Conservation (phyloP, 345 rosid species). For the Trapa incisa region DNA sequence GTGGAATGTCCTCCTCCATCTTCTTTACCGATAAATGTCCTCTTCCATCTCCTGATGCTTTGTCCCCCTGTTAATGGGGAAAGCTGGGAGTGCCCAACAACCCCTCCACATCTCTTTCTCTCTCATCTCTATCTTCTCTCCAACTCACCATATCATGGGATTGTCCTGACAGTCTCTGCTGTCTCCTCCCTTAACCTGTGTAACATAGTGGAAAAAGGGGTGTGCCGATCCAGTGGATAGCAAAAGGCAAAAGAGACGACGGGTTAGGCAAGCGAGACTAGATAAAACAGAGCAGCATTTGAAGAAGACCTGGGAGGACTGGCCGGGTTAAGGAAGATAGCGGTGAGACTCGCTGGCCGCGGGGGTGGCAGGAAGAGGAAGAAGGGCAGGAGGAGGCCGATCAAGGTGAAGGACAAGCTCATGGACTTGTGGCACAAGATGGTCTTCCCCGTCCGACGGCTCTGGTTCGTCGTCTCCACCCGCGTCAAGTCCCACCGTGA, state of each 20-base stretch:
- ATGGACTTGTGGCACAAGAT: conserved; percentile 49
- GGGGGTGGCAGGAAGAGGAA: conserved; percentile 5
- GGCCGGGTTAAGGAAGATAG: conserved; percentile 27
- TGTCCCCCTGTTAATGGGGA: not conserved
- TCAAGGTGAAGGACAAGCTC: conserved; percentile 8
- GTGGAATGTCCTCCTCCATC: not conserved
- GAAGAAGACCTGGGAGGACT: conserved; percentile 6
- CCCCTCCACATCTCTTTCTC: not conserved
- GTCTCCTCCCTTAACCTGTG: not conserved
- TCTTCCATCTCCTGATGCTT: not conserved
- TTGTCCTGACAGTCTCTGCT: not conserved
- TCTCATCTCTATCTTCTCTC: not conserved
- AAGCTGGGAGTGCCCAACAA: not conserved
- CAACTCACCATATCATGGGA: conserved; percentile 1
- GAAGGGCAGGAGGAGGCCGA: conserved; percentile 6
- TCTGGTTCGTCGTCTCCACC: conserved; percentile 40
- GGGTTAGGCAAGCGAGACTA: too few relatives aligned
- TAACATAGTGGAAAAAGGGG: not conserved
- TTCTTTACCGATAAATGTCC: not conserved
- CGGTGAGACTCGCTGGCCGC: conserved; percentile 13
- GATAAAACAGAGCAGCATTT: too few relatives aligned
- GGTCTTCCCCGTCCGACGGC: conserved; percentile 38
- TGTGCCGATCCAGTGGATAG: not conserved
- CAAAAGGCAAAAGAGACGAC: not conserved
- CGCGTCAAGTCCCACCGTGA: conserved; percentile 31